phyloP scores from a whole-genome alignment of 1,284 basidiomycete species.

The Schizopora paradoxa region DNA sequence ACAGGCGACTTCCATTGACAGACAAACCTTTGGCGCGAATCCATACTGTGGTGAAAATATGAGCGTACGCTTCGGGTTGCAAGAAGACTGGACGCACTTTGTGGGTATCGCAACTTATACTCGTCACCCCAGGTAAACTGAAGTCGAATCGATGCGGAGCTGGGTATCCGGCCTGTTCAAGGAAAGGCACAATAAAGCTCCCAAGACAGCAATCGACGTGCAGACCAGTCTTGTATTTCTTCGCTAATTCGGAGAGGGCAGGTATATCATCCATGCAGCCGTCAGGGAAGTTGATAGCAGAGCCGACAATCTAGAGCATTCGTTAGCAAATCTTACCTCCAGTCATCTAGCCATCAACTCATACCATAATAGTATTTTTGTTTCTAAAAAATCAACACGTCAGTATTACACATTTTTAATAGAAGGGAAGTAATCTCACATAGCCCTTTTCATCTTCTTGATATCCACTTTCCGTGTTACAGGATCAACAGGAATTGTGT shows the following conservation, averaged over 20 bases:
- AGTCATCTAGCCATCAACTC: too few species aligned
- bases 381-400: slow-evolving; percentile 43
- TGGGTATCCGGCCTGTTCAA: slow-evolving; percentile 52
- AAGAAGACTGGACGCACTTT: slow-evolving; percentile 47
- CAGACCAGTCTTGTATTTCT: slow-evolving; percentile 72
- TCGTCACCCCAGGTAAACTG: slow-evolving; percentile 82
- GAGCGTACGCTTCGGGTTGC: neutral
- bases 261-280: slow-evolving; percentile 88
- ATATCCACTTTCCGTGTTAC: slow-evolving; percentile 79
- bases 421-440: slow-evolving; percentile 49
- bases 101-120: slow-evolving; percentile 89
- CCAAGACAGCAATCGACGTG: slow-evolving; percentile 95
- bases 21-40: slow-evolving; percentile 72
- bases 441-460: slow-evolving; percentile 75
- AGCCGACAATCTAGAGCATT: slow-evolving; percentile 71
- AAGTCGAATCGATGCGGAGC: slow-evolving; percentile 79
- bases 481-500: slow-evolving; percentile 82
- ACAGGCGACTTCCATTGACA: neutral
- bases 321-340: slow-evolving; percentile 8
- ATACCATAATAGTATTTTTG: slow-evolving; percentile 74
- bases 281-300: slow-evolving; percentile 89
- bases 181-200: slow-evolving; percentile 88
- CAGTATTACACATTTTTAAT: slow-evolving; percentile 1
- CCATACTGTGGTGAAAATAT: slow-evolving; percentile 51
- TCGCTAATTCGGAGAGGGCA: slow-evolving; percentile 73